Evolutionary conservation across 371 early-diverging fungal species (phyloP).

Genomic region (Syncephalastrum racemosum): DNA sequence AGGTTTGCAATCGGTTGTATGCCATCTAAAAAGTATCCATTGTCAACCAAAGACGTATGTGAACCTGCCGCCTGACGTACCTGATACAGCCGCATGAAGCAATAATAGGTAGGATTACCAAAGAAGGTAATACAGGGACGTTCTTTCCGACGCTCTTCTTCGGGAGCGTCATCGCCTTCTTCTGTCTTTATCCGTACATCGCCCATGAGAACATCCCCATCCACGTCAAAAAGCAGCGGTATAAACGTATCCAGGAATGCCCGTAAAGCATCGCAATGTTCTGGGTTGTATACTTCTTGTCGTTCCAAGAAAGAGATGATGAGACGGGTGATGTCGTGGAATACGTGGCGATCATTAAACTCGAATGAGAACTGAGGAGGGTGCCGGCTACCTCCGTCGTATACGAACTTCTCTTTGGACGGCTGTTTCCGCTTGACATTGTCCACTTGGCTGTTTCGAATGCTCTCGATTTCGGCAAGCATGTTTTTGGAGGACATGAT

Average conservation of each 20-base stretch:
- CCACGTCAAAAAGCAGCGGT: constrained; percentile 69
- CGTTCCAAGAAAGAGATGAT: constrained; percentile 57
- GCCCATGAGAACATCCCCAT: constrained; percentile 14
- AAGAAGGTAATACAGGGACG: constrained; percentile 53
- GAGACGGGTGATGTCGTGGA: constrained; percentile 69
- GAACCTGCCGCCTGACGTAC: constrained; percentile 29
- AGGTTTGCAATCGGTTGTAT: constrained; percentile 73
- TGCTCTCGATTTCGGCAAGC: constrained; percentile 79
- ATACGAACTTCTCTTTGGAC: constrained; percentile 7
- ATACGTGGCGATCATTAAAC: constrained; percentile 65
- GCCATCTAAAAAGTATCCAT: constrained; percentile 35
- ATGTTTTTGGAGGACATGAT: constrained; percentile 74
- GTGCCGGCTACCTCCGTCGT: constrained; percentile 11
- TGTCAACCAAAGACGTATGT: constrained; percentile 36
- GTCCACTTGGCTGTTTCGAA: constrained; percentile 28
- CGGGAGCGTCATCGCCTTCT: constrained; percentile 8
- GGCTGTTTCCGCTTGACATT: constrained; percentile 4
- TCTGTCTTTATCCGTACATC: constrained; percentile 25
- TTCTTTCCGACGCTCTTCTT: constrained; percentile 18
- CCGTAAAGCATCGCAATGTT: constrained; percentile 72
- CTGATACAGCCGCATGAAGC: constrained; percentile 86
- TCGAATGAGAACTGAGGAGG: constrained; percentile 60
- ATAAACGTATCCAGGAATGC: constrained; percentile 76
- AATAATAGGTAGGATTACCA: constrained; percentile 79
- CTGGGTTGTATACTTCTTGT: constrained; percentile 44